A percentile compares a stretch with the other conserved stretches of the same genome.
Conservation (phyloP, 1,284 basidiomycete species). For the Fereydounia khargensis region DNA sequence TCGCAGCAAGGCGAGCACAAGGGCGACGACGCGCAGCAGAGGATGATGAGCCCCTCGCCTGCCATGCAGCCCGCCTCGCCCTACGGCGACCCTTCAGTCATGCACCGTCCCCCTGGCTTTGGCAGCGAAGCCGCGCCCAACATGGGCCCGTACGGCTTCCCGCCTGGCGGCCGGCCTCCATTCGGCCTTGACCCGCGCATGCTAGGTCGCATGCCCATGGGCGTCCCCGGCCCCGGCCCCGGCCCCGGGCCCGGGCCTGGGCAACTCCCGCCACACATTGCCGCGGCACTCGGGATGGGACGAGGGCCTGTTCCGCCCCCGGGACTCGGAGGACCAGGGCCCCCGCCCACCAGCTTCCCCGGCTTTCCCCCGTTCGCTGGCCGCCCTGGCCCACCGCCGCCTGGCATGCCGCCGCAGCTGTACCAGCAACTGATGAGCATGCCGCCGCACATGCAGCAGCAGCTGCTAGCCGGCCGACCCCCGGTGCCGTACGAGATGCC, state of each 20-base stretch:
- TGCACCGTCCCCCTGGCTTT: background rate
- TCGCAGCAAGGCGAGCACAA: too few relatives aligned
- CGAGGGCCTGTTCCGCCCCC: conserved; percentile 29
- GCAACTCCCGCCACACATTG: conserved; percentile 41
- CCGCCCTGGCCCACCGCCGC: conserved; percentile 16
- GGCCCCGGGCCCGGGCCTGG: conserved; percentile 1
- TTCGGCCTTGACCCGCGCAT: conserved; percentile 38
- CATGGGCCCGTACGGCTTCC: conserved; percentile 7
- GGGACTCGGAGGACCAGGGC: conserved; percentile 22
- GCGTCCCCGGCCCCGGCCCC: conserved; percentile 17
- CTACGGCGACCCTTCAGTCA: background rate
- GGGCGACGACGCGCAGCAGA: conserved; percentile 1
- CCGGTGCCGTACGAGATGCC: conserved; percentile 21
- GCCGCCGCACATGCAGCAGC: conserved; percentile 48
- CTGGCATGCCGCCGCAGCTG: conserved; percentile 42
- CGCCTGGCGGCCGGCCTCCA: conserved; percentile 25
- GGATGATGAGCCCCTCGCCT: background rate
- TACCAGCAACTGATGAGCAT: conserved; percentile 50
- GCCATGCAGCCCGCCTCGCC: background rate
- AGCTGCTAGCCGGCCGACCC: conserved; percentile 27
- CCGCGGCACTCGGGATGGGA: conserved; percentile 21
- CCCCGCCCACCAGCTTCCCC: conserved; percentile 22
- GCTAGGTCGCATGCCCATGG: conserved; percentile 31
- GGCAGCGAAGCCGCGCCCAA: conserved; percentile 5
- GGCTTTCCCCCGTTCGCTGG: conserved; percentile 16